Evolutionary conservation across 1,139 yeast species (phyloP).

Genomic region (Nakaseomyces nivariensis): DNA sequence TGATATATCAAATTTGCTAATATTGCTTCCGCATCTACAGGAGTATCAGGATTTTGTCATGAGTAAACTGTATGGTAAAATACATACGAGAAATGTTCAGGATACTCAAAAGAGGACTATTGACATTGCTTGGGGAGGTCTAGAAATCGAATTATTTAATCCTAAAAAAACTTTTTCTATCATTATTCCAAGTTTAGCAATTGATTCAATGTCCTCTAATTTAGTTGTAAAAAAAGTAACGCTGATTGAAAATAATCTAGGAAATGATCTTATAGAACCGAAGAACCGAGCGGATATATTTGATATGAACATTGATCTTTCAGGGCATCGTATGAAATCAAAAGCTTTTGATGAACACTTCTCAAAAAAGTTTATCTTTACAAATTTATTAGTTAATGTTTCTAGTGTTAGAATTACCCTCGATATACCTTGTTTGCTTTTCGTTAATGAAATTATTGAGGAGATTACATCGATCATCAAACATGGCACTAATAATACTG

Average conservation of each 20-base stretch:
- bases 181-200: neutral
- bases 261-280: neutral
- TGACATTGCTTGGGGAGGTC: neutral
- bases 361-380: neutral
- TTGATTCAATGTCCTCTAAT: neutral
- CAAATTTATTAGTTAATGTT: neutral
- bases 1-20: neutral
- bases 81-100: neutral
- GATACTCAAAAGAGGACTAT: neutral
- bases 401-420: neutral
- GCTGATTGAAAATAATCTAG: neutral
- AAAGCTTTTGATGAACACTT: neutral
- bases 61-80: neutral
- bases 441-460: neutral
- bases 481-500: neutral
- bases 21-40: neutral
- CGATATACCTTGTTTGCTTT: neutral
- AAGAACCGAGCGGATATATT: neutral
- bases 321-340: neutral
- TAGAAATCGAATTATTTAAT: neutral
- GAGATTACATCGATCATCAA: neutral
- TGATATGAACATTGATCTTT: neutral
- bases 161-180: neutral
- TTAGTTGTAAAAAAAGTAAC: neutral
- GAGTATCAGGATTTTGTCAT: neutral